Conservation (phyloP, 305 asterid genomes). For the Coffea humblotiana region DNA sequence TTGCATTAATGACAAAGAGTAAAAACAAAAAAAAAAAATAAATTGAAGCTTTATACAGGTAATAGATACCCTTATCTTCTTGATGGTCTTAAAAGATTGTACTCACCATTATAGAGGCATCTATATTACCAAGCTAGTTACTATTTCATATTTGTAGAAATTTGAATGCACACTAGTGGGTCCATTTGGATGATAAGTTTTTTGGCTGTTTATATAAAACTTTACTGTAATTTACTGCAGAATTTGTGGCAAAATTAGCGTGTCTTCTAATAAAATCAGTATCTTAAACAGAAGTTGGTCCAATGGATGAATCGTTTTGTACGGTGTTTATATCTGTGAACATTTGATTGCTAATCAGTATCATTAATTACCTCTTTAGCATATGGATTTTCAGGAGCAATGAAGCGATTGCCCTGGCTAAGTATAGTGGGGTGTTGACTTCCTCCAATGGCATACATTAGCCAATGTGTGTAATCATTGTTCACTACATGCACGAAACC, state of each 20-base stretch:
- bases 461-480: constrained; percentile 41
- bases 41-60: not conserved
- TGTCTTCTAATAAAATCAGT: not conserved
- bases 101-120: no score
- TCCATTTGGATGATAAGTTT: no score
- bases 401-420: constrained; percentile 40
- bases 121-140: no score
- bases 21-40: no score
- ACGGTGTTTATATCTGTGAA: no score
- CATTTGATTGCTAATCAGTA: not conserved
- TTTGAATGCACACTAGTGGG: no score
- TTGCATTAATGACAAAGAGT: no score
- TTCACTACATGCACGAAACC: constrained; percentile 37
- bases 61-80: not conserved
- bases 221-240: no score
- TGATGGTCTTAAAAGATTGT: not conserved
- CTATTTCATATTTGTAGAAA: no score
- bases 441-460: constrained; percentile 43
- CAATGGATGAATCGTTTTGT: no score
- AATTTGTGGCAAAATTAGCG: no score
- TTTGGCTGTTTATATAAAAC: no score
- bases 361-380: constrained; percentile 31
- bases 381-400: constrained; percentile 26
- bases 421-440: constrained; percentile 37
- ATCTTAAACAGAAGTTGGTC: not conserved